Evolutionary conservation across 331 rosid genomes (phyloP).

Genomic region (Quercus tomentella): DNA sequence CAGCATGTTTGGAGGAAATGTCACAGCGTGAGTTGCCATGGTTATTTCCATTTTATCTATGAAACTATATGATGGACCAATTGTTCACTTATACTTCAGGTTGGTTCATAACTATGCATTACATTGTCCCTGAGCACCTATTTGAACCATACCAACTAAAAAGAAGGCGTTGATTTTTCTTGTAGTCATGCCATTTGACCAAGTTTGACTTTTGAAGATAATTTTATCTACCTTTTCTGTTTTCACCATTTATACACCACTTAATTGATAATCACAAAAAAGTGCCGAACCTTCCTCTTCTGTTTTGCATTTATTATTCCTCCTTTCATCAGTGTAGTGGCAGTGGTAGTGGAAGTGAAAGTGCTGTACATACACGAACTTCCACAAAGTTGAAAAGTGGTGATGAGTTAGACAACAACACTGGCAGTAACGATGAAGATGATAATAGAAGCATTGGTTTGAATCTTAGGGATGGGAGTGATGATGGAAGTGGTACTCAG

Average conservation of each 20-base stretch:
- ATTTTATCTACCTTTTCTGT: background rate
- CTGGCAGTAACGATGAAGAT: constrained; percentile 27
- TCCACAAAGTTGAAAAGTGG: constrained; percentile 16
- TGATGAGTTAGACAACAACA: constrained; percentile 22
- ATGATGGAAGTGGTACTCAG: constrained; percentile 37
- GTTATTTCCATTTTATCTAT: background rate
- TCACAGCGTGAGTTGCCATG: constrained; percentile 68
- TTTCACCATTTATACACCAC: too few species aligned
- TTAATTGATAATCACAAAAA: background rate
- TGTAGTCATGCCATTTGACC: background rate
- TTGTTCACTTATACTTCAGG: background rate
- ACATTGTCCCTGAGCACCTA: background rate
- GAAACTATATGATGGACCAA: background rate
- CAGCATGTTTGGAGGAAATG: constrained; percentile 98
- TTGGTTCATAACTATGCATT: background rate
- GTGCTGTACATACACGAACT: constrained; percentile 13
- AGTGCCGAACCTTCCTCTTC: background rate
- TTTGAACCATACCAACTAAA: background rate
- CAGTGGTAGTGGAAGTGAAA: constrained; percentile 32
- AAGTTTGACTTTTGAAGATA: background rate
- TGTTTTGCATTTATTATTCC: background rate
- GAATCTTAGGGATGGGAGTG: constrained; percentile 21
- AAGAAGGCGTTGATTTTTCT: background rate
- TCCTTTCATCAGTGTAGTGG: constrained; percentile 33
- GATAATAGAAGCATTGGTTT: constrained; percentile 19